Evolutionary conservation across 129 eudicot species (phyloP).

Genomic region (Dittrichia graveolens): DNA sequence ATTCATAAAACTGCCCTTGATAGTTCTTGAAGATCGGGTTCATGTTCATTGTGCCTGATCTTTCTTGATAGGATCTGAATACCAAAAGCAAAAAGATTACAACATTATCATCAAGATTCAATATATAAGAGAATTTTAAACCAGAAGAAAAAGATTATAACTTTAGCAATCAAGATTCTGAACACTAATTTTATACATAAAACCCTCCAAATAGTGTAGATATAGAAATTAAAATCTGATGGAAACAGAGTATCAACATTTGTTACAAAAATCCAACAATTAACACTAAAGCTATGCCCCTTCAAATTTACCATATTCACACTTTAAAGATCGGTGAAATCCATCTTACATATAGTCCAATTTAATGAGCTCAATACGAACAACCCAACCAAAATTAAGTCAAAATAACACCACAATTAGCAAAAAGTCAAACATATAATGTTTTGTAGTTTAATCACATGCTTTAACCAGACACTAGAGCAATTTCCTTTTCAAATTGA

Average conservation of each 20-base stretch:
- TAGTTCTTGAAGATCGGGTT: constrained; percentile 35
- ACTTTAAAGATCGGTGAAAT: too few species aligned
- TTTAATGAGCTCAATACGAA: too few species aligned
- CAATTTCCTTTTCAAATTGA: too few species aligned
- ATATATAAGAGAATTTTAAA: neutral
- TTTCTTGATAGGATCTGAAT: constrained; percentile 48
- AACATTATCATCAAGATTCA: constrained; percentile 26
- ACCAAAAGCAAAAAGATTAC: constrained; percentile 20
- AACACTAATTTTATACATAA: neutral
- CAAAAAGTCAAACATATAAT: too few species aligned
- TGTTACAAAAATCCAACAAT: neutral
- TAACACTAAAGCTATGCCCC: too few species aligned
- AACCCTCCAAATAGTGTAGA: constrained; percentile 1
- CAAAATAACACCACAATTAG: too few species aligned
- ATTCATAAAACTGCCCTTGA: constrained; percentile 40
- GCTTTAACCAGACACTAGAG: too few species aligned
- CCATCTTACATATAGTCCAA: too few species aligned
- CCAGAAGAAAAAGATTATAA: neutral
- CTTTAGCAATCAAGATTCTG: constrained; percentile 27
- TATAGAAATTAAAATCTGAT: neutral
- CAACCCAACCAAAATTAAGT: too few species aligned
- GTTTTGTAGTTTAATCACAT: too few species aligned
- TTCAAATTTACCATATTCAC: constrained; percentile 6
- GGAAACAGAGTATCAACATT: neutral
- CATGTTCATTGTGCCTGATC: constrained; percentile 31